Evolutionary conservation across 164 flowering plant genomes (phyloP), one percentile per base, ranked within the genome.

Genomic region (Chimonanthus salicifolius): DNA sequence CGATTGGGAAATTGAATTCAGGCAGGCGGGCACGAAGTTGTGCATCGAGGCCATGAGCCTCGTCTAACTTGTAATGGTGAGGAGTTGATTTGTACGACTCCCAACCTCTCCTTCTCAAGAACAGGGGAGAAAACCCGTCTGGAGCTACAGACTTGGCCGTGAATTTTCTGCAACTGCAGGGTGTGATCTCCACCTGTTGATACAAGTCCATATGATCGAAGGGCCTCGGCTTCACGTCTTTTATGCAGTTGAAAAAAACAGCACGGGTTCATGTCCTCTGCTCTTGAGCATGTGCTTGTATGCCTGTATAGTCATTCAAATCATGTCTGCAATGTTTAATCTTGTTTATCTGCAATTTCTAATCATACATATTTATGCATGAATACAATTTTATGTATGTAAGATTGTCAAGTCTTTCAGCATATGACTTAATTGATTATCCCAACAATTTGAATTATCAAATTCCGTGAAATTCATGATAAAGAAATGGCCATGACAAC

Each of bases 281-380:
- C 89, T 66, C 9, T 80, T 58, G 87, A 87, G 63, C 80, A 74
- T 11, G 83, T 75, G 70, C 73, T 79, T 45, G 86, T 90, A 77
- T 86, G 78, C 77, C 92, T 88, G 78, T 49, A 77, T 58, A 44
- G n/a, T 2, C 10, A n/a, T 7, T 49, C 43, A 69, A 20, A 0
- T 20, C 62, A 62, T 15, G 7, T 21, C 9, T 3, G 10, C 15
- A 54, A 16, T 9, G 15, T 9, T 54, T 10, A 16, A 9, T 10
- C 0, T 10, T 10, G 10, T 7, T 54, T 54, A 16, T 54, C 15
- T 10, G 16, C 62, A 8, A 13, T 10, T 58, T 10, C n/a, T 10
- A 58, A 8, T 58, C 16, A 13, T 1, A 4, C 21, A 20, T 20
- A 20, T 20, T 20, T 20, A 20, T 20, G 21, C 21, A 20, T 20